phyloP scores from a whole-genome alignment of 2,329 filamentous ascomycete genomes.

The Nannizziopsis barbatae region DNA sequence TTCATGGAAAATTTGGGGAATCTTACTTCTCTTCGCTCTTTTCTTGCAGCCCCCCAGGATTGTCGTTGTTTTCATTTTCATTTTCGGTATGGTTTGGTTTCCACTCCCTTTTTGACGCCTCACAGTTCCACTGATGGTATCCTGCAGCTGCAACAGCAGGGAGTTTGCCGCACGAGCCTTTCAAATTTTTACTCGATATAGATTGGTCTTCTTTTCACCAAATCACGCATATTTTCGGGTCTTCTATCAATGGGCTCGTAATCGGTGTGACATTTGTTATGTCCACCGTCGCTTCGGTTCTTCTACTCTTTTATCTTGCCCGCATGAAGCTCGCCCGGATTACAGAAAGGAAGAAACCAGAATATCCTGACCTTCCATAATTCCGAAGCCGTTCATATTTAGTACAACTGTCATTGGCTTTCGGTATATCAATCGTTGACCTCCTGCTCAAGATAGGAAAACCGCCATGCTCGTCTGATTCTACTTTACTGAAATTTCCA shows the following conservation, averaged over 20 bases:
- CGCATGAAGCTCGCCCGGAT: not conserved
- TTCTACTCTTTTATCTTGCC: not conserved
- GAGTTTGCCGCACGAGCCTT: not conserved
- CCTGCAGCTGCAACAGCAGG: not conserved
- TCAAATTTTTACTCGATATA: not conserved
- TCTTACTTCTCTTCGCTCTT: constrained; percentile 9
- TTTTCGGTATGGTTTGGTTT: constrained; percentile 4
- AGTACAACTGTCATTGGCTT: no score
- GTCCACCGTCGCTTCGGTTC: not conserved
- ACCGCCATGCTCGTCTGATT: no score
- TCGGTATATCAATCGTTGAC: no score
- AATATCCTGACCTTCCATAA: constrained; percentile 1
- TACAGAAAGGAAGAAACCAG: not conserved
- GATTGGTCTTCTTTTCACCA: not conserved
- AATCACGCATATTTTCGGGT: not conserved
- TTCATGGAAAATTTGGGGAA: constrained; percentile 10
- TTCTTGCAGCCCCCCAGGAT: constrained; percentile 3
- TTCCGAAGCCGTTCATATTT: not conserved
- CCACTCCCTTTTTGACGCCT: not conserved
- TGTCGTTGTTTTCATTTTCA: not conserved
- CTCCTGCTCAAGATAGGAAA: no score
- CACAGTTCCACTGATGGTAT: not conserved
- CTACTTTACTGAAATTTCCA: no score
- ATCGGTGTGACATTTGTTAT: not conserved
- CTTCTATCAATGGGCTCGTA: constrained; percentile 3